phyloP scores from a whole-genome alignment of 371 early-diverging fungal genomes.

The Mucor circinelloides region DNA sequence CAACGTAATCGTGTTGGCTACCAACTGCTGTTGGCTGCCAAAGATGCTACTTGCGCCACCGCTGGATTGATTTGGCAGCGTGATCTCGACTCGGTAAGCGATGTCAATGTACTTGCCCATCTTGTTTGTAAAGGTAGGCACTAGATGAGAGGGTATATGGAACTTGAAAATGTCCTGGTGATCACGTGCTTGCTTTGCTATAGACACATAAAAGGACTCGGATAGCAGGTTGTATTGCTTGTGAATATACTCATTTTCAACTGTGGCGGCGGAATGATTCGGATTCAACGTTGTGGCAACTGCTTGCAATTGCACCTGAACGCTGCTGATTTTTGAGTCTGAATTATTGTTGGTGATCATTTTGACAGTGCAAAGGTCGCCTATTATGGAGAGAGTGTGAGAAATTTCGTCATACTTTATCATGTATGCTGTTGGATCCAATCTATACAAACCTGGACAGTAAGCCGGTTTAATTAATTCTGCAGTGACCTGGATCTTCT shows the following conservation, averaged over 20 bases:
- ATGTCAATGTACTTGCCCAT: slow-evolving; percentile 33
- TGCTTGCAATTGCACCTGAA: slow-evolving; percentile 35
- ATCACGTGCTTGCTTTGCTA: slow-evolving; percentile 28
- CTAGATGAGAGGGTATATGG: slow-evolving; percentile 31
- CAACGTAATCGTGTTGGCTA: slow-evolving; percentile 7
- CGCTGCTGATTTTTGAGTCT: slow-evolving; percentile 35
- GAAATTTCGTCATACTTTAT: neutral
- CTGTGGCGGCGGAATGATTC: neutral
- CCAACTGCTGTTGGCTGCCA: neutral
- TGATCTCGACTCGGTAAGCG: slow-evolving; percentile 31
- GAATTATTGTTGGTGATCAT: slow-evolving; percentile 39
- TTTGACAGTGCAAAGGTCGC: slow-evolving; percentile 44
- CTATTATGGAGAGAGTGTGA: slow-evolving; percentile 14
- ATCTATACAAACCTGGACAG: slow-evolving; percentile 39
- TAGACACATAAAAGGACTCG: slow-evolving; percentile 33
- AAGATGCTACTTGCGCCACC: neutral
- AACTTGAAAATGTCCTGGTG: slow-evolving; percentile 40
- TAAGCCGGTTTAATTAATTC: slow-evolving; percentile 41
- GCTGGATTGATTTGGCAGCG: slow-evolving; percentile 12
- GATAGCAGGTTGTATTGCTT: slow-evolving; percentile 35
- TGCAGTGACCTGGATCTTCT: slow-evolving; percentile 29
- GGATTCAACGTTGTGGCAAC: slow-evolving; percentile 16
- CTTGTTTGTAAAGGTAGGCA: slow-evolving; percentile 34
- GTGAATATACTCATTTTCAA: slow-evolving; percentile 2
- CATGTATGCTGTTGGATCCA: neutral